Conservation (phyloP, 2,329 filamentous ascomycete genomes). For the Trematosphaeria pertusa region DNA sequence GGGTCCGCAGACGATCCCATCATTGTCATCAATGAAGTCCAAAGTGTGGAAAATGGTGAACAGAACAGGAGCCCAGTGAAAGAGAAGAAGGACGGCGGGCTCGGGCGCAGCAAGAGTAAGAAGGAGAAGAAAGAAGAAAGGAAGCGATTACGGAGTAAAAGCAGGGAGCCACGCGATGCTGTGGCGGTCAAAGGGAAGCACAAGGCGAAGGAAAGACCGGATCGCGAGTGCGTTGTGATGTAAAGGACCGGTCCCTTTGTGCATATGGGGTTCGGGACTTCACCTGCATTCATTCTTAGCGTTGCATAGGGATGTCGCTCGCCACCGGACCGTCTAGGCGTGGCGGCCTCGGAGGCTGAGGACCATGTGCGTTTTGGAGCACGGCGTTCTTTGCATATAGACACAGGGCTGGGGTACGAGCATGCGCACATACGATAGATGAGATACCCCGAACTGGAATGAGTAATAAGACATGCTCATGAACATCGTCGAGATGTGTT, state of each 20-base stretch:
- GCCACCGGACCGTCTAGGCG: not conserved
- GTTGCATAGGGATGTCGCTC: conserved; percentile 2
- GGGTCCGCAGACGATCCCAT: conserved; percentile 31
- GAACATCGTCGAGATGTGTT: conserved; percentile 30
- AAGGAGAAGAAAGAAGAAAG: conserved; percentile 38
- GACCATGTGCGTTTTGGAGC: conserved; percentile 4
- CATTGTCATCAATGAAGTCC: conserved; percentile 34
- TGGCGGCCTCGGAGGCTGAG: not conserved
- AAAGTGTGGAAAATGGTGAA: conserved; percentile 22
- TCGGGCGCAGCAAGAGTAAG: conserved; percentile 38
- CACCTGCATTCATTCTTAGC: conserved; percentile 5
- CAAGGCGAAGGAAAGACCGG: conserved; percentile 44
- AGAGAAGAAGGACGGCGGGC: conserved; percentile 30
- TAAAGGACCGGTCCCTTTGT: conserved; percentile 21
- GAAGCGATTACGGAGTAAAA: conserved; percentile 48
- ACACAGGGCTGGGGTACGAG: not conserved
- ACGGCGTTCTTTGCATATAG: conserved; percentile 8
- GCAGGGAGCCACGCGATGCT: conserved; percentile 45
- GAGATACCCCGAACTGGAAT: too few relatives aligned
- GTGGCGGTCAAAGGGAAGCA: conserved; percentile 32
- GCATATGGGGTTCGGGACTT: conserved; percentile 3
- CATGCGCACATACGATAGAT: conserved; percentile 22
- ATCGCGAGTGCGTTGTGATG: conserved; percentile 55
- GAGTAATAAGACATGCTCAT: too few relatives aligned
- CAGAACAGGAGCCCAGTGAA: conserved; percentile 21